Conservation (phyloP, 768 basidiomycete genomes). For the Tephrocybe sp. region DNA sequence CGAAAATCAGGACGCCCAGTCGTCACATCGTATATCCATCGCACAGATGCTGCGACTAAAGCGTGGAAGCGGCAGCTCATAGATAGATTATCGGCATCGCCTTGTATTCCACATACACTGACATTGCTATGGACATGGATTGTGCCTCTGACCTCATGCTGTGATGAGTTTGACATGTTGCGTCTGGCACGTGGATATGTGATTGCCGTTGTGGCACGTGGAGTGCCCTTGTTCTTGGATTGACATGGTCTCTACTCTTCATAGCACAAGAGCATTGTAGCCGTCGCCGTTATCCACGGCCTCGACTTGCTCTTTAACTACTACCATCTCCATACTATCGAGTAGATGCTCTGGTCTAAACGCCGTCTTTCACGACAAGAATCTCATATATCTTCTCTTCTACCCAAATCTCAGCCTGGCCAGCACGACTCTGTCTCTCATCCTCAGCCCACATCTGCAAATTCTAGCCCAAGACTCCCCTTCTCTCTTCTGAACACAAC, state of each 20-base stretch:
- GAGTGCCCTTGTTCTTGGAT: conserved; percentile 18
- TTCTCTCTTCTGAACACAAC: conserved; percentile 13
- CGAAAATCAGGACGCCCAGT: conserved; percentile 67
- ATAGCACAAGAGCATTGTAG: not conserved
- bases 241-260: conserved; percentile 12
- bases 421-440: conserved; percentile 11
- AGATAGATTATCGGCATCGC: conserved; percentile 4
- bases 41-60: conserved; percentile 41
- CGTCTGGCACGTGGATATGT: conserved; percentile 20
- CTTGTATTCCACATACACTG: conserved; percentile 7
- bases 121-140: conserved; percentile 2
- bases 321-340: not conserved
- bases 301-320: conserved; percentile 5
- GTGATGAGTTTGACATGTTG: conserved; percentile 14
- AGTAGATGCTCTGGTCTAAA: conserved; percentile 21
- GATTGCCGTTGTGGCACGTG: conserved; percentile 21
- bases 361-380: conserved; percentile 19
- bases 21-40: conserved; percentile 59
- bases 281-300: conserved; percentile 11
- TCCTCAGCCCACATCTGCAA: conserved; percentile 13
- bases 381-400: conserved; percentile 8
- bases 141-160: not conserved
- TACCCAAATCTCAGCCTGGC: conserved; percentile 15
- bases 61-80: conserved; percentile 31
- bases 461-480: conserved; percentile 12